These are phyloP conservation scores for Lachancea fermentati DNA, from an alignment of 805 yeast species.

Conservation along the genomic window DNA sequence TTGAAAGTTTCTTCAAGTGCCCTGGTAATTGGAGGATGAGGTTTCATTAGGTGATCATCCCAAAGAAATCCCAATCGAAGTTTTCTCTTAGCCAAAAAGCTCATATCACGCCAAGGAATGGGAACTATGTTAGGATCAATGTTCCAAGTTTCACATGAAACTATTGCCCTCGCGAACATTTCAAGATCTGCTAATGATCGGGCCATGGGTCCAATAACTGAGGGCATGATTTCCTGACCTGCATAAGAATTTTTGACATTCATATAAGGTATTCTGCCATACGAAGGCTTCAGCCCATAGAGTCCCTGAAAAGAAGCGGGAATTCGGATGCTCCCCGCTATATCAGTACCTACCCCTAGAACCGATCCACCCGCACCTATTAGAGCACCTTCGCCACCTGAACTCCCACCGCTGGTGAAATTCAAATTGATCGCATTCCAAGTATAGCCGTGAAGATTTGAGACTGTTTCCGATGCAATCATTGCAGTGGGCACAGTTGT, in stretches of 20 bases:
- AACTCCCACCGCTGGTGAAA: slow-evolving; percentile 54
- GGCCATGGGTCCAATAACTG: slow-evolving; percentile 53
- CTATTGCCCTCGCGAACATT: slow-evolving; percentile 41
- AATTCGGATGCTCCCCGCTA: slow-evolving; percentile 57
- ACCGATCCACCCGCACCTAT: slow-evolving; percentile 49
- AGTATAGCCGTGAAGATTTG: slow-evolving; percentile 49
- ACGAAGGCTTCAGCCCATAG: slow-evolving; percentile 23
- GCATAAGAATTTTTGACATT: slow-evolving; percentile 37
- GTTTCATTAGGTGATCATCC: slow-evolving; percentile 42
- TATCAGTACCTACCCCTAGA: slow-evolving; percentile 56
- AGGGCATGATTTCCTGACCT: slow-evolving; percentile 52
- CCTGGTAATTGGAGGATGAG: slow-evolving; percentile 52
- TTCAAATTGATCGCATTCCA: slow-evolving; percentile 46
- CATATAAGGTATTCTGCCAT: slow-evolving; percentile 22
- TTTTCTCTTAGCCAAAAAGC: slow-evolving; percentile 24
- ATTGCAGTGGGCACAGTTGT: slow-evolving; percentile 57
- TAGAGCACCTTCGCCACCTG: slow-evolving; percentile 60
- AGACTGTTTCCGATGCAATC: slow-evolving; percentile 56
- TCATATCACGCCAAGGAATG: slow-evolving; percentile 42
- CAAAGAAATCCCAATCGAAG: slow-evolving; percentile 42
- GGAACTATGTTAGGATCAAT: slow-evolving; percentile 47
- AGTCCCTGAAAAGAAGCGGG: slow-evolving; percentile 54
- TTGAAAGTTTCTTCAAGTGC: slow-evolving; percentile 33
- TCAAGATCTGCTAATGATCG: slow-evolving; percentile 46
- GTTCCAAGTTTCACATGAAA: slow-evolving; percentile 41